Base-by-base conservation (phyloP, 805 yeast genomes). In the Lachancea nothofagi region DNA sequence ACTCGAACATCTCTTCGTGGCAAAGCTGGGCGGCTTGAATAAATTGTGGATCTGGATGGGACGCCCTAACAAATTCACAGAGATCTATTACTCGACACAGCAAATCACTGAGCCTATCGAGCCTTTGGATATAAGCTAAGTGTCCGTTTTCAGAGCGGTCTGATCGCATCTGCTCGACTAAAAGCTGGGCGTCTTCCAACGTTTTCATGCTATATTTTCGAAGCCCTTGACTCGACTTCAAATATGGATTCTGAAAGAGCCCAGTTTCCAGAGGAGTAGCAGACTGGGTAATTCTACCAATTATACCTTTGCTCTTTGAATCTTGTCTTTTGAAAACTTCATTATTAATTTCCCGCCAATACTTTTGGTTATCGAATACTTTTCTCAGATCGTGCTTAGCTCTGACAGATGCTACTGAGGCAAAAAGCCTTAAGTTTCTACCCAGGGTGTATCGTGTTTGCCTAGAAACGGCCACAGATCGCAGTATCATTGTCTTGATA, bases 11-110 rank as follows among this genome's bases (percentile, higher is more conserved):
- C 47, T 77, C 69, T 50, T 86, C 94, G 56, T 90, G 96, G 26
- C 93, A 83, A 31, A 74, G 71, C 54, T 90, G 95, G 1, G 98
- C 96, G 1, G 88, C 89, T 28, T 70, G 70, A 8, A 83, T 71
- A 71, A 85, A 87, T 13, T 67, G 61, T 36, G 67, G 67, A 47
- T 80, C 74, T 1, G 97, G 97, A 57, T 90, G 97, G 1, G 82
- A 79, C 18, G 87, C 88, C 33, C 97, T 68, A 21, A 93, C 77
- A 64, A 90, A 90, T 51, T 89, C 97, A 26, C 96, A 90, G 36
- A 90, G 72, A 61, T 93, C 98, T 29, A 93, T 89, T 5, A 87
- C 97, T 41, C 95, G 75, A 57, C 98, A 93, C 22, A 93, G 63
- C 21, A 83, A 75, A 56, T 93, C 97, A 53, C 95, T 83, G 28